A percentile compares a stretch with the other conserved stretches of the same genome.
Evolutionary conservation across 192 early-diverging fungal species (phyloP).

Genomic region (Mortierella alpina): DNA sequence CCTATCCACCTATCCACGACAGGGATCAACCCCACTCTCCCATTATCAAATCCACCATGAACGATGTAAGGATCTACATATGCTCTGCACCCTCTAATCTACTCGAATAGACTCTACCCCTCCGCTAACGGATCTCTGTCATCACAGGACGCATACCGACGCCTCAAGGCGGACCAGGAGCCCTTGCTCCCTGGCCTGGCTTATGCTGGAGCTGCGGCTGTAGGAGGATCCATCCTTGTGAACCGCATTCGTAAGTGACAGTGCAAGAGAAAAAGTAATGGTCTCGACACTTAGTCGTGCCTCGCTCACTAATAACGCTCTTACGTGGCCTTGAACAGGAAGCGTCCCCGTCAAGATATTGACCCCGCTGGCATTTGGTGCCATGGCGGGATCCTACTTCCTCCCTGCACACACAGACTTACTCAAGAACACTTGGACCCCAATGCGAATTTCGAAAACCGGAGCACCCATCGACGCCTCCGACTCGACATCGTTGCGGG

Average conservation of each 20-base stretch:
- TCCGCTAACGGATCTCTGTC: not conserved
- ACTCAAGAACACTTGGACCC: not conserved
- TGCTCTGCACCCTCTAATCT: too few species aligned
- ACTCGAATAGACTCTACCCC: too few species aligned
- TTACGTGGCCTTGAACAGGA: conserved; percentile 2
- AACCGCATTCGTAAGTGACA: conserved; percentile 23
- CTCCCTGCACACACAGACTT: conserved; percentile 24
- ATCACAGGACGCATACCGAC: conserved; percentile 4
- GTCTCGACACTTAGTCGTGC: too few species aligned
- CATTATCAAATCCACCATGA: too few species aligned
- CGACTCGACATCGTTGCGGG: not conserved
- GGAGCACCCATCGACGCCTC: not conserved
- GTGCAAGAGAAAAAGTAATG: too few species aligned
- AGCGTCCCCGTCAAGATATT: conserved; percentile 34
- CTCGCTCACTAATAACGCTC: not conserved
- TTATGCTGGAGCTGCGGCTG: conserved; percentile 32
- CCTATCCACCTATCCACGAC: too few species aligned
- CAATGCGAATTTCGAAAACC: not conserved
- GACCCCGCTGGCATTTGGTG: conserved; percentile 32
- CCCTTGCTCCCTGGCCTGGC: conserved; percentile 33
- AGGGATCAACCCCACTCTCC: too few species aligned
- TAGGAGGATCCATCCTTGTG: conserved; percentile 30
- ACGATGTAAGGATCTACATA: too few species aligned
- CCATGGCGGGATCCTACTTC: conserved; percentile 30
- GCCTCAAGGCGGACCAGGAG: conserved; percentile 25